Evolutionary conservation across 129 eudicot genomes (phyloP), one percentile per base, ranked within the genome.

Genomic region (Centrapalus pauciflorus): DNA sequence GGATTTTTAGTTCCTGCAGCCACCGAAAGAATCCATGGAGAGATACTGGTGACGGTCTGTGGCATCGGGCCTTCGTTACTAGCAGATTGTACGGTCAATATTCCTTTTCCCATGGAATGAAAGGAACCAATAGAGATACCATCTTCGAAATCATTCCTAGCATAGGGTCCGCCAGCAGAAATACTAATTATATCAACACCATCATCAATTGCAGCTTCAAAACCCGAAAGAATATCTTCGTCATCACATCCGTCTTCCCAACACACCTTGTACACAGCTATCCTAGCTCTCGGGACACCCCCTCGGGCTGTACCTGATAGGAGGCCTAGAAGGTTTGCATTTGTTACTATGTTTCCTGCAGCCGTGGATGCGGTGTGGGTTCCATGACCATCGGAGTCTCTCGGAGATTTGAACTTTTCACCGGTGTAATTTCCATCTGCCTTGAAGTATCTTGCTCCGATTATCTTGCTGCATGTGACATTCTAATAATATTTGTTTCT

Each of bases 341-440:
- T 43, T 6, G 56, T 50, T 21, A 77, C 77, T 28, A 14, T 6
- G 10, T 20, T 55, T 0, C 77, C 81, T 4, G 77, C 81, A 30
- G 68, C 81, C 0, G 55, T 77, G 16, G 81, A 70, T 37, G 73
- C 77, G 38, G 81, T 70, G 55, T 77, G 81, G 55, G 81, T 20
- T 70, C 57, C n/a, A n/a, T n/a, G n/a, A n/a, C n/a, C n/a, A n/a
- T n/a, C n/a, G n/a, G n/a, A n/a, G n/a, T n/a, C n/a, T n/a, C n/a
- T n/a, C n/a, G n/a, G n/a, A n/a, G n/a, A n/a, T n/a, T n/a, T n/a
- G n/a, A n/a, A n/a, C n/a, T n/a, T n/a, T n/a, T n/a, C n/a, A n/a
- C n/a, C n/a, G n/a, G n/a, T n/a, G n/a, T n/a, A n/a, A n/a, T n/a
- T n/a, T n/a, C n/a, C n/a, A n/a, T n/a, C n/a, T n/a, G n/a, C n/a